phyloP scores from a whole-genome alignment of 441 rosid species.

The Bocquillonia castaneifolia region DNA sequence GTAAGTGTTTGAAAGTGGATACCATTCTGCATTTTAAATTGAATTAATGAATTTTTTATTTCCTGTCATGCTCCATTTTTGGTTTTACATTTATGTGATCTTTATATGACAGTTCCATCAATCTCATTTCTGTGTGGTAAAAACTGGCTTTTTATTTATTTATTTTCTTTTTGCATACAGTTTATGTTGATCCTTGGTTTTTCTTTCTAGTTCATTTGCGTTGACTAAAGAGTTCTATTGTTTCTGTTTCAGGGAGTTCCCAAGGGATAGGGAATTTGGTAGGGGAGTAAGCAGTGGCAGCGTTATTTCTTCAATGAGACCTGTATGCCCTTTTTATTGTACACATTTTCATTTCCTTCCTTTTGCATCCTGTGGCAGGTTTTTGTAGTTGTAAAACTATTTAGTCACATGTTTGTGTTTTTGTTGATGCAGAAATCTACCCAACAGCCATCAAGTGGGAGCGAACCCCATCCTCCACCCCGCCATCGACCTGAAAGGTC shows the following conservation, averaged over 20 bases:
- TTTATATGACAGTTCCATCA: neutral
- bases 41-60: neutral
- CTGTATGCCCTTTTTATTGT: constrained; percentile 51
- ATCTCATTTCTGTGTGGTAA: neutral
- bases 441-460: constrained; percentile 29
- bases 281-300: constrained; percentile 68
- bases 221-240: neutral
- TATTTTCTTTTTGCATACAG: neutral
- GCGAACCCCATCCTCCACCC: constrained; percentile 28
- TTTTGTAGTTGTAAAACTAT: constrained; percentile 18
- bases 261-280: constrained; percentile 67
- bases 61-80: neutral
- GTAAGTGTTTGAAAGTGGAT: neutral
- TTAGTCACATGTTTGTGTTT: neutral
- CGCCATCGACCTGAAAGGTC: constrained; percentile 39
- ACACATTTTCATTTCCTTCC: constrained; percentile 22
- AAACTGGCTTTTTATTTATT: neutral
- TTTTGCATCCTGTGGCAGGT: constrained; percentile 17
- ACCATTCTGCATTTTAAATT: neutral
- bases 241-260: constrained; percentile 50
- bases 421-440: constrained; percentile 35
- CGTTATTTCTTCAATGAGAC: constrained; percentile 56
- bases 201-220: neutral
- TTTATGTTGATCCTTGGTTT: neutral
- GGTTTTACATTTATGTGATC: neutral